phyloP scores from a whole-genome alignment of 2,329 filamentous ascomycete genomes.

The Orbilia ellipsospora region DNA sequence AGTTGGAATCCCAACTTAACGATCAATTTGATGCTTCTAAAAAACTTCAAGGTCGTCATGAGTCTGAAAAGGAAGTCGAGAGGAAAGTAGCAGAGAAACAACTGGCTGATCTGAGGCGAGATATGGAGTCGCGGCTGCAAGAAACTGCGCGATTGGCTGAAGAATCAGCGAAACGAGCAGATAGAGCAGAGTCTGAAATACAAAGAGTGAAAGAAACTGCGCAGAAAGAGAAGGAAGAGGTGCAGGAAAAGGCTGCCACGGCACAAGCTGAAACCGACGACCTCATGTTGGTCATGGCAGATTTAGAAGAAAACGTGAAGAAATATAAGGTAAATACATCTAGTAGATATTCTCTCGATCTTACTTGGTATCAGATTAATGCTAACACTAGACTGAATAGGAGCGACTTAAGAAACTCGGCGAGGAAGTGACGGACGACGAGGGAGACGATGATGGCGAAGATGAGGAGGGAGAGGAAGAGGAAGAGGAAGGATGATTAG shows the following conservation, averaged over 20 bases:
- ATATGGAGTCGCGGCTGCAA: slow-evolving; percentile 62
- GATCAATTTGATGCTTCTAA: slow-evolving; percentile 65
- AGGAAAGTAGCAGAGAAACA: slow-evolving; percentile 61
- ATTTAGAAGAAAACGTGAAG: slow-evolving; percentile 79
- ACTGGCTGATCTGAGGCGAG: slow-evolving; percentile 63
- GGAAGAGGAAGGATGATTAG: slow-evolving; percentile 3
- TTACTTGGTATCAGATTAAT: slow-evolving; percentile 10
- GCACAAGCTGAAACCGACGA: slow-evolving; percentile 82
- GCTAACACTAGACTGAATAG: slow-evolving; percentile 60
- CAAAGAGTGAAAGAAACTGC: slow-evolving; percentile 60
- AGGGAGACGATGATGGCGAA: slow-evolving; percentile 71
- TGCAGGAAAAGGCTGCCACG: slow-evolving; percentile 72
- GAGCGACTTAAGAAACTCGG: slow-evolving; percentile 74
- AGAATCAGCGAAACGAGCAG: slow-evolving; percentile 63
- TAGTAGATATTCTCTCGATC: not conserved
- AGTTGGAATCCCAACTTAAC: slow-evolving; percentile 61
- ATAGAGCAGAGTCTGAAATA: slow-evolving; percentile 59
- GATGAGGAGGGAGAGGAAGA: slow-evolving; percentile 62
- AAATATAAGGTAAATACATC: slow-evolving; percentile 75
- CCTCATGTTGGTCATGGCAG: slow-evolving; percentile 81
- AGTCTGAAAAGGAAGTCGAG: slow-evolving; percentile 58
- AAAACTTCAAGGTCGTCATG: slow-evolving; percentile 60
- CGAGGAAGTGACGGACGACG: slow-evolving; percentile 79
- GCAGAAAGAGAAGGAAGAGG: slow-evolving; percentile 63
- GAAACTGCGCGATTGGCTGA: slow-evolving; percentile 62